These are phyloP conservation scores for Recurvomyces mirabilis DNA, from an alignment of 495 filamentous ascomycete genomes.

Conservation along the genomic window DNA sequence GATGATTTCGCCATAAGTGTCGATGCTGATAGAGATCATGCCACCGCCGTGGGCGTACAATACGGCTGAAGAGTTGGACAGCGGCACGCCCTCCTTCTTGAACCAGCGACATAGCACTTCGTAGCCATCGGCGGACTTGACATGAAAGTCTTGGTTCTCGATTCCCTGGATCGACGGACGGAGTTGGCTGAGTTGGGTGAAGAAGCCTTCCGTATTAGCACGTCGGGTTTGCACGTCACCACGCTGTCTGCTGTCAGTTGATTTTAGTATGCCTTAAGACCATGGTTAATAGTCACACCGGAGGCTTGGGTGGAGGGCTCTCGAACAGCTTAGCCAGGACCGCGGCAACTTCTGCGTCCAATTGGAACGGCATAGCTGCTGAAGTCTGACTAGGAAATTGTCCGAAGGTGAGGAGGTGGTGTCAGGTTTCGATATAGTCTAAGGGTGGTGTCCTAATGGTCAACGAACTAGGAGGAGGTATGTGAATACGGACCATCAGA, in stretches of 20 bases:
- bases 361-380: slow-evolving; percentile 12
- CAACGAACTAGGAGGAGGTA: no score
- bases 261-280: neutral
- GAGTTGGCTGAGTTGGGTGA: slow-evolving; percentile 4
- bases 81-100: slow-evolving; percentile 10
- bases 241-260: neutral
- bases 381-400: no score
- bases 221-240: slow-evolving; percentile 11
- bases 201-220: slow-evolving; percentile 7
- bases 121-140: slow-evolving; percentile 11
- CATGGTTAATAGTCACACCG: neutral
- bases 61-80: slow-evolving; percentile 9
- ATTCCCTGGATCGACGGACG: slow-evolving; percentile 1
- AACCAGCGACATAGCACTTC: slow-evolving; percentile 14
- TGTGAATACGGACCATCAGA: no score
- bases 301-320: neutral
- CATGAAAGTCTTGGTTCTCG: slow-evolving; percentile 7
- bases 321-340: slow-evolving; percentile 4
- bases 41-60: slow-evolving; percentile 20
- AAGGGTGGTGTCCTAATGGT: no score
- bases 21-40: slow-evolving; percentile 12
- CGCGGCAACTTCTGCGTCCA: slow-evolving; percentile 14
- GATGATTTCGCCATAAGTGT: slow-evolving; percentile 6
- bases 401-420: no score
- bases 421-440: no score